These are phyloP conservation scores for Triangularia verruculosa DNA, from an alignment of 2,329 filamentous ascomycete species.

Conservation along the genomic window DNA sequence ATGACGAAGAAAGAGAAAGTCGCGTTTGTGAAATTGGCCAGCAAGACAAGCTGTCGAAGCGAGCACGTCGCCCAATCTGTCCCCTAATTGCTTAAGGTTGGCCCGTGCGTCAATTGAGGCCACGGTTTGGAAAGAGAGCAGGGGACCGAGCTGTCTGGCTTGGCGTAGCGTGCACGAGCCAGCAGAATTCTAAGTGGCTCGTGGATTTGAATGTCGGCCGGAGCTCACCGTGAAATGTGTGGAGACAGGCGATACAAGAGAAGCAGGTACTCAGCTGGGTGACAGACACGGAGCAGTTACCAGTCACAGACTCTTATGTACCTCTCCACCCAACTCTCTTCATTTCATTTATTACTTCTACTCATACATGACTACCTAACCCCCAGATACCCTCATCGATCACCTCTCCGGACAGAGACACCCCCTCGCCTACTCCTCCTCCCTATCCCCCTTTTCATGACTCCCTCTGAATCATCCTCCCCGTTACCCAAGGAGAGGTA, in stretches of 20 bases:
- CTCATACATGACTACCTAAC: neutral
- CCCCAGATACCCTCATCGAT: neutral
- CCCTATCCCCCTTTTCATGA: neutral
- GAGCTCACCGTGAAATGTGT: neutral
- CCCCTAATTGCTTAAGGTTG: slow-evolving; percentile 32
- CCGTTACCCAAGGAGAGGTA: neutral
- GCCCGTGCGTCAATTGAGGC: slow-evolving; percentile 40
- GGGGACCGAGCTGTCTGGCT: neutral
- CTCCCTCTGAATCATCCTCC: neutral
- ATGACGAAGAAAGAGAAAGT: slow-evolving; percentile 19
- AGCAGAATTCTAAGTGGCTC: neutral
- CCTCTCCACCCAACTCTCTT: neutral
- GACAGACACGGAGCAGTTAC: too few relatives aligned
- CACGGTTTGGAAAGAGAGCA: slow-evolving; percentile 35
- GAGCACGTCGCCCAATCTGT: slow-evolving; percentile 12
- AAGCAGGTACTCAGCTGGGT: too few relatives aligned
- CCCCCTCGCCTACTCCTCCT: neutral
- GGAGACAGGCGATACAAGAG: too few relatives aligned
- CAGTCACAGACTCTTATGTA: neutral
- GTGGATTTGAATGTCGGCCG: neutral
- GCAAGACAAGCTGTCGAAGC: neutral
- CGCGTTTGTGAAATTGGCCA: slow-evolving; percentile 12
- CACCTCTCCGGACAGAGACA: neutral
- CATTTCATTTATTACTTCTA: neutral
- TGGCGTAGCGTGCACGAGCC: neutral